Conservation (phyloP, 1,139 yeast species). For the Sugiyamaella pinicola region DNA sequence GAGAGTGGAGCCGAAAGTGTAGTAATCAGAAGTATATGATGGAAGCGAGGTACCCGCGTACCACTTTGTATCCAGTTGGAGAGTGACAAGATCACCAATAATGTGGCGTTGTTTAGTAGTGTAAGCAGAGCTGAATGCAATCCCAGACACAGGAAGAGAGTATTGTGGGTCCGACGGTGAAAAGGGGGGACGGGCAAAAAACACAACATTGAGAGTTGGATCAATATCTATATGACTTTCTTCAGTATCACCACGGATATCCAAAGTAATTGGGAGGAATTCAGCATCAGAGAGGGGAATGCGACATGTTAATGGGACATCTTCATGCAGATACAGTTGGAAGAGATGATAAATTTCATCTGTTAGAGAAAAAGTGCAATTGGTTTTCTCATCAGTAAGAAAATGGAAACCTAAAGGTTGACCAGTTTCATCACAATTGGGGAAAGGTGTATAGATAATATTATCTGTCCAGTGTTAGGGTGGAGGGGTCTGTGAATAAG, state of each 20-base stretch:
- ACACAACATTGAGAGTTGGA: conserved; percentile 56
- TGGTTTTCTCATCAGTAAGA: conserved; percentile 55
- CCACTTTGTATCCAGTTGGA: conserved; percentile 67
- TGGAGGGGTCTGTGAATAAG: not conserved
- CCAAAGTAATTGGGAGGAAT: conserved; percentile 63
- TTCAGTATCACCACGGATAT: conserved; percentile 66
- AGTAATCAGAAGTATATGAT: conserved; percentile 15
- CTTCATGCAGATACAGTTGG: conserved; percentile 75
- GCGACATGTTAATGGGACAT: conserved; percentile 73
- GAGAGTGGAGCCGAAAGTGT: conserved; percentile 16
- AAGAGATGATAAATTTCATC: conserved; percentile 72
- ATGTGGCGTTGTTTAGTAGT: conserved; percentile 61
- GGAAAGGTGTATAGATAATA: conserved; percentile 61
- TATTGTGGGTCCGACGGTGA: not conserved
- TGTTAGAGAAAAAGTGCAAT: conserved; percentile 64
- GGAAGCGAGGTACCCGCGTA: conserved; percentile 29
- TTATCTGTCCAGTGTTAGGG: conserved; percentile 35
- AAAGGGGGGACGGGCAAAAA: conserved; percentile 34
- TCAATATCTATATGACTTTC: conserved; percentile 74
- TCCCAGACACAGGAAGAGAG: conserved; percentile 46
- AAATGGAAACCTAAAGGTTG: conserved; percentile 57
- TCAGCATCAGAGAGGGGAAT: conserved; percentile 41
- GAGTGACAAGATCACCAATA: conserved; percentile 64
- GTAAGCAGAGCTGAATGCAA: conserved; percentile 62
- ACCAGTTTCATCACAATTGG: conserved; percentile 65